A percentile compares a stretch with the other conserved stretches of the same genome.
Evolutionary conservation across 306 rosid species (phyloP).

Genomic region (Pyrus pyrifolia): DNA sequence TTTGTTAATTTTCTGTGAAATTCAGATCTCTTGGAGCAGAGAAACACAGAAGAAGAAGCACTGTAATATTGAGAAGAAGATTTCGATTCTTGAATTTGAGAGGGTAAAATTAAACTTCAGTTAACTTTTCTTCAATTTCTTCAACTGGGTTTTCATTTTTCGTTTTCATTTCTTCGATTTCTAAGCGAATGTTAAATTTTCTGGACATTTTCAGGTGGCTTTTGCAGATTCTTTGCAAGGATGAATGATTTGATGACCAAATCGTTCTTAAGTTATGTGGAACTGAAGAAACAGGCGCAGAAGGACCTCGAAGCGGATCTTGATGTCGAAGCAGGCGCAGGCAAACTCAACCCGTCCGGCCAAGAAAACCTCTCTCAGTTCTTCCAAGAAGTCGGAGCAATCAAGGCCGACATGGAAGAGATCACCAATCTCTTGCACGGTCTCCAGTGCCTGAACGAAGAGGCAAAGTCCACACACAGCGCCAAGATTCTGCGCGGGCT

Average conservation of each 20-base stretch:
- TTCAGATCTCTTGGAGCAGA: constrained; percentile 28
- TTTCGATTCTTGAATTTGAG: constrained; percentile 40
- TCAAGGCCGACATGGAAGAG: constrained; percentile 82
- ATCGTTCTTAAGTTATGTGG: constrained; percentile 88
- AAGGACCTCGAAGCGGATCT: constrained; percentile 47
- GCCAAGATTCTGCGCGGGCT: constrained; percentile 76
- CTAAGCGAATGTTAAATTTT: background rate
- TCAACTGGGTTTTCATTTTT: background rate
- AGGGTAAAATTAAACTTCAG: constrained; percentile 24
- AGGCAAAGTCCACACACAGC: constrained; percentile 75
- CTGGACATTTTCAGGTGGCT: constrained; percentile 27
- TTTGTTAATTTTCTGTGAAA: background rate
- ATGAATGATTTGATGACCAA: constrained; percentile 96
- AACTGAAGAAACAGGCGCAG: constrained; percentile 65
- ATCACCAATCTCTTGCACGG: constrained; percentile 84
- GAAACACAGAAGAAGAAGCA: constrained; percentile 5
- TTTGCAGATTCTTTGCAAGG: constrained; percentile 33
- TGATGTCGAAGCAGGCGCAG: constrained; percentile 57
- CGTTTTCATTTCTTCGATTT: background rate
- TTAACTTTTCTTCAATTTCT: constrained; percentile 5
- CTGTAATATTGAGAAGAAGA: constrained; percentile 23
- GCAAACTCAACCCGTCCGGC: constrained; percentile 39
- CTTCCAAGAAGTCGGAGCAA: constrained; percentile 52
- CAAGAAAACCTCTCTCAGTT: constrained; percentile 74
- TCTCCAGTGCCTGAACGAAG: constrained; percentile 65